phyloP scores from a whole-genome alignment of 805 yeast genomes.

The Kockiozyma suomiensis region DNA sequence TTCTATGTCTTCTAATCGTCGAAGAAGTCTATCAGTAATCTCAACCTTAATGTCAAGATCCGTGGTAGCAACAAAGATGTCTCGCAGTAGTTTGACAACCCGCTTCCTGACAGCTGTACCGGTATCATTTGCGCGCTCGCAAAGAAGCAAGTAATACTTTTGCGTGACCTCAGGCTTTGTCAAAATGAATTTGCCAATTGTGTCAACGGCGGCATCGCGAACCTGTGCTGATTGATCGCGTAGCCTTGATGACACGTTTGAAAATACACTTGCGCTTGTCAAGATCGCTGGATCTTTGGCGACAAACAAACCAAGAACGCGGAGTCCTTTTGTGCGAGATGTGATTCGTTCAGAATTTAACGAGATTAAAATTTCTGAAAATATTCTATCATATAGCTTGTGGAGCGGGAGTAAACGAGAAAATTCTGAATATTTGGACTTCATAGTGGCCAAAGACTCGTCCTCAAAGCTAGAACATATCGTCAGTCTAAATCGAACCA shows the following conservation, averaged over 20 bases:
- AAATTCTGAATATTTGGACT: constrained; percentile 36
- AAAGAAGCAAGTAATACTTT: constrained; percentile 54
- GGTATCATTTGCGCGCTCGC: constrained; percentile 56
- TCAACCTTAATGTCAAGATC: constrained; percentile 44
- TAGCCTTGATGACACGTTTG: constrained; percentile 55
- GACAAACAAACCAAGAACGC: constrained; percentile 59
- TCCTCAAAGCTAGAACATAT: constrained; percentile 11
- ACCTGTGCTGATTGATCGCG: constrained; percentile 69
- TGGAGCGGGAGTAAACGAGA: constrained; percentile 32
- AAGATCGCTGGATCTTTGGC: constrained; percentile 57
- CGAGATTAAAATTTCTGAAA: constrained; percentile 53
- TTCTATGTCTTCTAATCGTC: constrained; percentile 71
- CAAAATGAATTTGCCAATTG: constrained; percentile 55
- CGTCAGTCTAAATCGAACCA: background rate
- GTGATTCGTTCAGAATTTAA: constrained; percentile 55
- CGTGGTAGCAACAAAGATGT: constrained; percentile 49
- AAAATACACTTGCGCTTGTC: constrained; percentile 53
- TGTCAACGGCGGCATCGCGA: constrained; percentile 72
- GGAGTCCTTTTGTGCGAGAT: constrained; percentile 65
- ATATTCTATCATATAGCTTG: constrained; percentile 53
- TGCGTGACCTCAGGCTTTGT: constrained; percentile 51
- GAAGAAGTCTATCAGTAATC: constrained; percentile 56
- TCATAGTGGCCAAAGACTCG: constrained; percentile 29
- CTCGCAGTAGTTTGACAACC: constrained; percentile 55
- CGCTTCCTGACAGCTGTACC: constrained; percentile 68